Evolutionary conservation across 352 stramenopile species (phyloP).

Genomic region (Phytophthora fragariaefolia): DNA sequence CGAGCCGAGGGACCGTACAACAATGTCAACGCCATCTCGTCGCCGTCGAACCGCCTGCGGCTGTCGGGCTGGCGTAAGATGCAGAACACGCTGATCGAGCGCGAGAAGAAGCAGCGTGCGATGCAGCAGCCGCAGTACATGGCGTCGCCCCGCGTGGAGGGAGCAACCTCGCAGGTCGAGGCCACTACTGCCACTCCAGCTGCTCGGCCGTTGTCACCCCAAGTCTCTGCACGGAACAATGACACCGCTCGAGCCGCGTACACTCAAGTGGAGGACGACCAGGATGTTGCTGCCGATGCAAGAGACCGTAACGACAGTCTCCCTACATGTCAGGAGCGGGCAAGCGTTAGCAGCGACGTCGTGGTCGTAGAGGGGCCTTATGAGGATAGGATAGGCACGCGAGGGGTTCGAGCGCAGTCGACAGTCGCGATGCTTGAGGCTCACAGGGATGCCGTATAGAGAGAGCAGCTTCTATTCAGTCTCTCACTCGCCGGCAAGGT

Average conservation of each 20-base stretch:
- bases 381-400: constrained; percentile 23
- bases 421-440: constrained; percentile 32
- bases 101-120: constrained; percentile 59
- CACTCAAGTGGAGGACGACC: constrained; percentile 23
- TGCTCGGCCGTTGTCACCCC: constrained; percentile 10
- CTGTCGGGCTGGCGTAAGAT: constrained; percentile 68
- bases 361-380: constrained; percentile 27
- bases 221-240: constrained; percentile 16
- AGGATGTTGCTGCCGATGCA: background rate
- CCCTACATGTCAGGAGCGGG: background rate
- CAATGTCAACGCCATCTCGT: constrained; percentile 72
- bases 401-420: constrained; percentile 17
- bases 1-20: constrained; percentile 67
- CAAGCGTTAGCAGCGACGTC: constrained; percentile 21
- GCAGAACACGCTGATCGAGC: constrained; percentile 61
- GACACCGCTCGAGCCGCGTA: constrained; percentile 21
- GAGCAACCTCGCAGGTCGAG: constrained; percentile 4
- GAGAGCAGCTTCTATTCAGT: background rate
- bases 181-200: background rate
- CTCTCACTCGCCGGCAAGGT: constrained; percentile 10
- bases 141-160: constrained; percentile 26
- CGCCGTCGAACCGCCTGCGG: constrained; percentile 66
- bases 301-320: constrained; percentile 15
- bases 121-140: constrained; percentile 34
- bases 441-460: constrained; percentile 23